Base-by-base conservation (phyloP, 2,329 filamentous ascomycete genomes). In the Lachnellula suecica region DNA sequence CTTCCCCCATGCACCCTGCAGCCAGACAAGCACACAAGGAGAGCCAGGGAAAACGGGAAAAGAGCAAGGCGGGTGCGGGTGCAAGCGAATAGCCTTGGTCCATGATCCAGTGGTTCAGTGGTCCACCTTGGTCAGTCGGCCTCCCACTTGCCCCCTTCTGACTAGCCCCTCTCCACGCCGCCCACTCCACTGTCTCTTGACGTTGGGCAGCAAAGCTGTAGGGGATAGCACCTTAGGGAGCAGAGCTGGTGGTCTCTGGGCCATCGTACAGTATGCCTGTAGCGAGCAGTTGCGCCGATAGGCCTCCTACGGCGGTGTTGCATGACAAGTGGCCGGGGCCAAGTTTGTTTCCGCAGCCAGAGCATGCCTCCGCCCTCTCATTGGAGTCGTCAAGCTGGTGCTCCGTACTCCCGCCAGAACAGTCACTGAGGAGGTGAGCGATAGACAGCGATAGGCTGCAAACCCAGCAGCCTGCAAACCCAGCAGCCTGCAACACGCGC, bases 11-110 rank as follows among this genome's bases (percentile, higher is more conserved):
- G 49, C 49, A 38, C 50, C 43, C 35, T 47, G 38, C 27, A 47
- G 25, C 24, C 31, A 35, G 15, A 35, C 31, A n/a, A n/a, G n/a
- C 24, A 23, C 20, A 37, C 34, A 49, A 50, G 40, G 34, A 40
- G 22, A 41, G 35, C 34, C 24, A 37, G 50, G 47, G 52, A 23
- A 47, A 46, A 44, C 48, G 44, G 47, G 53, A 56, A 54, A 63
- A 62, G 60, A 60, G 59, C 57, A 63, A 61, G 59, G 61, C 62
- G 58, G 57, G 58, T 58, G 55, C 59, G 60, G 59, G 54, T 63
- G 60, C 57, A 59, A 63, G 61, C 56, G 59, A 61, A 24, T 15
- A 42, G 19, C 37, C 37, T 20, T 40, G 29, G 29, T 31, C 29
- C 29, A 31, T 31, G 8, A n/a, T 9, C 25, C 22, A 10, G 8